Evolutionary conservation across 441 rosid genomes (phyloP).

Genomic region (Jatropha multifida): DNA sequence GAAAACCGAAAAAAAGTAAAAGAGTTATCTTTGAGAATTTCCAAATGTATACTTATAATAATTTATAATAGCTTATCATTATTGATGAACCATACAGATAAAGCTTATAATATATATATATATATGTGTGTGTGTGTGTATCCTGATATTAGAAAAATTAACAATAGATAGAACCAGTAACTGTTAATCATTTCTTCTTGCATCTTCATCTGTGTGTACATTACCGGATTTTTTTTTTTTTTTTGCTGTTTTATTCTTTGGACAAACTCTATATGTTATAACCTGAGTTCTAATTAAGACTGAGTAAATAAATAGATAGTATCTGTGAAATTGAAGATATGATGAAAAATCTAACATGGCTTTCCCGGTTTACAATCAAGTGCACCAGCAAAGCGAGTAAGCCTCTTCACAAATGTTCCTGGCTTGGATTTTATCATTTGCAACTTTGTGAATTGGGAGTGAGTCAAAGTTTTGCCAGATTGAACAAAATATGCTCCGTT

Average conservation of each 20-base stretch:
- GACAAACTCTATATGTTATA: neutral
- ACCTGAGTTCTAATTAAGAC: neutral
- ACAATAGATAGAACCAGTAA: no score
- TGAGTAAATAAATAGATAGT: neutral
- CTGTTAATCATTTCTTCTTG: neutral
- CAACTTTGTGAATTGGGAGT: slow-evolving; percentile 15
- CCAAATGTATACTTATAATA: no score
- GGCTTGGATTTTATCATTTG: slow-evolving; percentile 37
- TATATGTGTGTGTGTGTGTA: no score
- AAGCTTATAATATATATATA: neutral
- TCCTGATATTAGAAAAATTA: no score
- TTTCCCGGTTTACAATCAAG: slow-evolving; percentile 30
- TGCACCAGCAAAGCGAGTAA: slow-evolving; percentile 50
- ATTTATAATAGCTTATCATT: no score
- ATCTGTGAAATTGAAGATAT: neutral
- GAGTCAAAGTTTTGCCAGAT: slow-evolving; percentile 36
- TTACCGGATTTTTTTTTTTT: neutral
- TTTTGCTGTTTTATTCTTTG: neutral
- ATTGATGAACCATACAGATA: no score
- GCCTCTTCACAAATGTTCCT: slow-evolving; percentile 34
- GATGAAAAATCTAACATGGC: neutral
- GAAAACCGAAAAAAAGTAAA: no score
- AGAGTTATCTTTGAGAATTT: no score
- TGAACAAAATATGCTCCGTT: slow-evolving; percentile 52
- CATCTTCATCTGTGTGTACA: neutral